Conservation (phyloP, 768 basidiomycete genomes). For the Amanita molliuscula region DNA sequence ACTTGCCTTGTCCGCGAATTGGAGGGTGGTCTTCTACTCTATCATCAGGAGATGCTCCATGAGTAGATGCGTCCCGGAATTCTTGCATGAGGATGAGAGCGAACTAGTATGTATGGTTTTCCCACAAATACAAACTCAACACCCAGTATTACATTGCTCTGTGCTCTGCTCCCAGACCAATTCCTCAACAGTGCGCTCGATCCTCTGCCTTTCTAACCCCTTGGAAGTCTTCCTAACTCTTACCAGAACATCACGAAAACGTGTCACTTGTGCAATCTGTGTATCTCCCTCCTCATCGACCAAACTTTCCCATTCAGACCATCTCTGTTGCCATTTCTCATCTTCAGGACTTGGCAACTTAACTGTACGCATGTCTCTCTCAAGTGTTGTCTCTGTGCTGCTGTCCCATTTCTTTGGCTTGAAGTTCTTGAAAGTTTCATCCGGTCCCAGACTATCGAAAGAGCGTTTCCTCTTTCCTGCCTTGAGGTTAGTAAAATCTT, state of each 20-base stretch:
- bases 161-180: conserved; percentile 45
- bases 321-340: conserved; percentile 32
- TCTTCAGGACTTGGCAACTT: conserved; percentile 28
- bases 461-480: conserved; percentile 31
- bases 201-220: conserved; percentile 60
- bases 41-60: not conserved
- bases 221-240: conserved; percentile 46
- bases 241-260: conserved; percentile 37
- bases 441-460: conserved; percentile 20
- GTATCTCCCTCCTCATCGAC: conserved; percentile 21
- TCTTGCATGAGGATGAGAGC: not conserved
- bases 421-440: conserved; percentile 49
- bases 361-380: conserved; percentile 26
- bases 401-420: conserved; percentile 59
- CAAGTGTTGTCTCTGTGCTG: conserved; percentile 29
- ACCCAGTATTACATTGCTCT: conserved; percentile 5
- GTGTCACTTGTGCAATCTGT: conserved; percentile 28
- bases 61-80: not conserved
- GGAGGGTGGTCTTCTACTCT: not conserved
- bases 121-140: conserved; percentile 8
- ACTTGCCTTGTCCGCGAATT: not conserved
- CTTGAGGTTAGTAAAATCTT: not conserved
- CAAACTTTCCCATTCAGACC: conserved; percentile 24
- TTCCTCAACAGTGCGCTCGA: conserved; percentile 57
- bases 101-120: not conserved